These are phyloP conservation scores for Crepidotus variabilis DNA, from an alignment of 768 basidiomycete genomes.

Conservation along the genomic window DNA sequence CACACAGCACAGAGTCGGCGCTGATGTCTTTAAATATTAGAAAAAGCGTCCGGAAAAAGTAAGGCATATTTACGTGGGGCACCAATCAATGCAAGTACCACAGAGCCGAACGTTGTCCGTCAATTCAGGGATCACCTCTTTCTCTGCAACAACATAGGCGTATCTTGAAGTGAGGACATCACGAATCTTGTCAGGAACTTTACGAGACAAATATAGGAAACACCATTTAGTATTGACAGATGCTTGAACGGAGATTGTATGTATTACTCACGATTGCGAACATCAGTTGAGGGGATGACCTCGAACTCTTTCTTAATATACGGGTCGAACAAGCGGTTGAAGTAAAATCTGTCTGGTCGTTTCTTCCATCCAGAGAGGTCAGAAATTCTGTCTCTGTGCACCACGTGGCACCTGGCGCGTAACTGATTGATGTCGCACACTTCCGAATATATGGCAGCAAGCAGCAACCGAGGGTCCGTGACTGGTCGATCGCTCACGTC, in stretches of 20 bases:
- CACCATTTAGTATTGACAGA: conserved; percentile 13
- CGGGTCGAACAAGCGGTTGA: conserved; percentile 91
- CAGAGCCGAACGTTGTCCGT: conserved; percentile 85
- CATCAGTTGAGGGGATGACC: conserved; percentile 80
- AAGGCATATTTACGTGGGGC: conserved; percentile 69
- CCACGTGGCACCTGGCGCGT: conserved; percentile 89
- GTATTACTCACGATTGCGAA: conserved; percentile 77
- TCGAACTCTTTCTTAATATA: conserved; percentile 99
- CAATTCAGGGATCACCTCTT: conserved; percentile 87
- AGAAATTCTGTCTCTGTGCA: conserved; percentile 92
- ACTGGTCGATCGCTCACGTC: conserved; percentile 93
- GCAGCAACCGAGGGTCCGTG: conserved; percentile 85
- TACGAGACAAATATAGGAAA: conserved; percentile 19
- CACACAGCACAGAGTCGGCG: conserved; percentile 83
- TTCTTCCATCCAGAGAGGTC: conserved; percentile 94
- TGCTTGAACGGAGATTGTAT: conserved; percentile 15
- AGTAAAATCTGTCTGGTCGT: conserved; percentile 93
- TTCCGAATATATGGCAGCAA: conserved; percentile 96
- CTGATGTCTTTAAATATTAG: conserved; percentile 34
- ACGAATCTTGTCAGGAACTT: conserved; percentile 81
- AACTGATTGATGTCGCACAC: conserved; percentile 93
- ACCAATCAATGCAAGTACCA: conserved; percentile 84
- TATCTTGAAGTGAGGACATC: conserved; percentile 77
- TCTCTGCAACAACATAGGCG: conserved; percentile 94
- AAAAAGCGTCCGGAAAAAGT: conserved; percentile 11